Base-by-base conservation (phyloP, 2,329 filamentous ascomycete species). In the Scortechinia acanthostroma region DNA sequence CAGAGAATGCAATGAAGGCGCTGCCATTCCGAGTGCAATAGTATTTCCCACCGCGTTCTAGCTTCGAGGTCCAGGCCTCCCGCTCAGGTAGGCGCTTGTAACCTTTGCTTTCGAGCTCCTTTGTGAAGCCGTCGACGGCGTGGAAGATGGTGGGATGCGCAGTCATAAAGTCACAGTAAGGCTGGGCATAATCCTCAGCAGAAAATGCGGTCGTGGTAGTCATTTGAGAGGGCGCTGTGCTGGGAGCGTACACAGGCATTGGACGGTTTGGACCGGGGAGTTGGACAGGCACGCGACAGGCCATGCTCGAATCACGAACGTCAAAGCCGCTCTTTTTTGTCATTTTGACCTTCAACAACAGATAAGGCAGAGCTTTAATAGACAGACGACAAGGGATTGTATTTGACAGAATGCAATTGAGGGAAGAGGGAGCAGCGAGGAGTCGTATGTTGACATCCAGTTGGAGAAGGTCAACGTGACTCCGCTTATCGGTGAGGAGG, bases 131-230 rank as follows among this genome's bases (percentile, higher is more conserved):
- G 47, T 81, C 77, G 21, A 96, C 90, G 1, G 88, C 81, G 58
- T 98, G 93, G 63, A 95, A 98, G 42, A 96, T 79, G 5, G 93
- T 97, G 0, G 93, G 93, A 59, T 96, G 95, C 50, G 86, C 76
- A 40, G 82, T 86, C 69, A 97, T 77, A 60, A 96, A 97, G 44
- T 88, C 76, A 60, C 86, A 84, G 61, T 95, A 96, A 1, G 90
- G 88, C 64, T 89, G 74, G 5, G 88, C 86, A 61, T 90, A 95
- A 48, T 73, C 73, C 55, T 82, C 80, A 3, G 80, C 76, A 45
- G n/a, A 40, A 46, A 22, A 51, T 19, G 17, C 13, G 17, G 17
- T 6, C 35, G 20, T 40, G 6, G 35, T 19, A 6, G 10, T 13
- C 35, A 19, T 13, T 19, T 40, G 35, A 19, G 17, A 19, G 10